phyloP scores from a whole-genome alignment of 108 stramenopile species.

The Nitzschia palea region DNA sequence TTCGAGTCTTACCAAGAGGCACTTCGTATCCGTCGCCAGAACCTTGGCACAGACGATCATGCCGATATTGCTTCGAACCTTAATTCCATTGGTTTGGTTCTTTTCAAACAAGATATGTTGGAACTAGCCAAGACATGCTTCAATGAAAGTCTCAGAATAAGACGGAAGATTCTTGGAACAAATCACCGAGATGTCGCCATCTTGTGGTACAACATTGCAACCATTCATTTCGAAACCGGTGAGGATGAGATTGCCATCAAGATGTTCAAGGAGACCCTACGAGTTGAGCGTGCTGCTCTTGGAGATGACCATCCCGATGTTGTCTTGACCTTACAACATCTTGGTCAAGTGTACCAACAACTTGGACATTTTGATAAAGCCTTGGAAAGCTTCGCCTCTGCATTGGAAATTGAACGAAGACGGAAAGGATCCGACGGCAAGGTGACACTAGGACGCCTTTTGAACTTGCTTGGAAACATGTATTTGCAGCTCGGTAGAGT shows the following conservation, averaged over 20 bases:
- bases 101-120: conserved; percentile 57
- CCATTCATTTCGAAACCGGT: conserved; percentile 56
- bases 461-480: conserved; percentile 59
- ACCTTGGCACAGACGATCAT: conserved; percentile 52
- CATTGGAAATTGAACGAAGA: conserved; percentile 46
- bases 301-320: conserved; percentile 64
- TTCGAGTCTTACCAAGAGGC: conserved; percentile 61
- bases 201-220: conserved; percentile 59
- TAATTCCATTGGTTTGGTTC: conserved; percentile 56
- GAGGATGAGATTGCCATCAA: conserved; percentile 52
- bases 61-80: conserved; percentile 60
- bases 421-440: conserved; percentile 21
- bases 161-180: conserved; percentile 39
- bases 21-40: conserved; percentile 54
- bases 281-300: conserved; percentile 48
- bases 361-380: conserved; percentile 53
- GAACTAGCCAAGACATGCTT: conserved; percentile 65
- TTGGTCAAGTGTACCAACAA: conserved; percentile 62
- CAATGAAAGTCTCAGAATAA: conserved; percentile 56
- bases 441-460: conserved; percentile 35
- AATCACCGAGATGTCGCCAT: conserved; percentile 53
- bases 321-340: conserved; percentile 54
- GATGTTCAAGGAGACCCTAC: conserved; percentile 56
- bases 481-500: conserved; percentile 48
- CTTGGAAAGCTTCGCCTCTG: conserved; percentile 53